Evolutionary conservation across 192 early-diverging fungal species (phyloP).

Genomic region (Lobosporangium transversale): DNA sequence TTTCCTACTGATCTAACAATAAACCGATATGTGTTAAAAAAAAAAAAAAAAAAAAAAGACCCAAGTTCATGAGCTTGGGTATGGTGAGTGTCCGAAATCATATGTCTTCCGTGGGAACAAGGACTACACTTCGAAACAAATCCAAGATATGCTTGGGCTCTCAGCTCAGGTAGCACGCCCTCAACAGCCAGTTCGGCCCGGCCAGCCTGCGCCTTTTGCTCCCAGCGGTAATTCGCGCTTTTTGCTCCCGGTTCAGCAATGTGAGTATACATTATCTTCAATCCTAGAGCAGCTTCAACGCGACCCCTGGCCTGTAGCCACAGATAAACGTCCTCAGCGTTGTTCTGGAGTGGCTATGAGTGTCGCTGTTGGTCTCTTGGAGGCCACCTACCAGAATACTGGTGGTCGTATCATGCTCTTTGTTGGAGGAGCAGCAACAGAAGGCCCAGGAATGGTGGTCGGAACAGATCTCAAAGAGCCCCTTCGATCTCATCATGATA

Average conservation of each 20-base stretch:
- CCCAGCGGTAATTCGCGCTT: slow-evolving; percentile 74
- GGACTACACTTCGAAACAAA: slow-evolving; percentile 94
- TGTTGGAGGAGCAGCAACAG: slow-evolving; percentile 90
- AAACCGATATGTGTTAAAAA: background rate
- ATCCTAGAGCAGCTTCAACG: slow-evolving; percentile 97
- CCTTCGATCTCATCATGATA: slow-evolving; percentile 97
- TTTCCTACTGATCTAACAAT: too few relatives aligned
- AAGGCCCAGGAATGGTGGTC: slow-evolving; percentile 96
- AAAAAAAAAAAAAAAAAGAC: slow-evolving; percentile 57
- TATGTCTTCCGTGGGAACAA: slow-evolving; percentile 98
- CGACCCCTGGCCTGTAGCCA: slow-evolving; percentile 95
- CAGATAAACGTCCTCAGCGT: slow-evolving; percentile 89
- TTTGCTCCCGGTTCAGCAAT: slow-evolving; percentile 91
- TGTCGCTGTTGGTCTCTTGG: slow-evolving; percentile 92
- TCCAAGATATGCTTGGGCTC: slow-evolving; percentile 97
- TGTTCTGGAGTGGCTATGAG: slow-evolving; percentile 96
- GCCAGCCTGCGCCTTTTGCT: slow-evolving; percentile 43
- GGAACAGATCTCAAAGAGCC: slow-evolving; percentile 91
- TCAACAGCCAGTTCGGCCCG: slow-evolving; percentile 56
- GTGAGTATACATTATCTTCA: slow-evolving; percentile 94
- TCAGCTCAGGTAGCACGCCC: slow-evolving; percentile 54
- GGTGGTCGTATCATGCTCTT: slow-evolving; percentile 95
- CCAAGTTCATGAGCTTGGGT: slow-evolving; percentile 97
- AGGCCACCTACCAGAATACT: slow-evolving; percentile 91
- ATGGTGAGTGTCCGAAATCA: slow-evolving; percentile 95